These are phyloP conservation scores for Cystobasidium ongulense DNA, from an alignment of 768 basidiomycete species.

Conservation along the genomic window DNA sequence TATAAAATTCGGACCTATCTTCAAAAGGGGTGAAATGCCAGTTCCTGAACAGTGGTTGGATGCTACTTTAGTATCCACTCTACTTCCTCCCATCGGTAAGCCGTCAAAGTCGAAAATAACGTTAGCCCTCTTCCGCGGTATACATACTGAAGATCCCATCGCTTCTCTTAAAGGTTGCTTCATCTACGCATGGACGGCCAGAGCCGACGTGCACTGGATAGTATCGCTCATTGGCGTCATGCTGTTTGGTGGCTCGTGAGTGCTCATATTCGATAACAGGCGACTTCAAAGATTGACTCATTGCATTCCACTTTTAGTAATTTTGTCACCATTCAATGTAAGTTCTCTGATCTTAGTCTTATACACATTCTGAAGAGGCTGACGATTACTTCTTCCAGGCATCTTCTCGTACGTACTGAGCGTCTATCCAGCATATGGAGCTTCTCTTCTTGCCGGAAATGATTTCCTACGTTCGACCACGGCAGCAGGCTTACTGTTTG, in stretches of 20 bases:
- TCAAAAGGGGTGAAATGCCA: not conserved
- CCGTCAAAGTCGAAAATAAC: not conserved
- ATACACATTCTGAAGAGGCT: not conserved
- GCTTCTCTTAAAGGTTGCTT: not conserved
- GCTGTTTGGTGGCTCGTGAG: not conserved
- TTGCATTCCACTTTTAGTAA: not conserved
- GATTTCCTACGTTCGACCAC: slow-evolving; percentile 29
- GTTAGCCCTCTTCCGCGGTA: not conserved
- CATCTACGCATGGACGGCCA: not conserved
- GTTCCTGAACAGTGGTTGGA: slow-evolving; percentile 20
- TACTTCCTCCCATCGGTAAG: slow-evolving; percentile 12
- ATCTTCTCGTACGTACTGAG: slow-evolving; percentile 30
- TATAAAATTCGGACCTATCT: slow-evolving; percentile 2
- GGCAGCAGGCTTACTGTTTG: slow-evolving; percentile 26
- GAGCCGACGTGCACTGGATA: not conserved
- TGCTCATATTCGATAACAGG: not conserved
- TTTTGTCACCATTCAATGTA: slow-evolving; percentile 17
- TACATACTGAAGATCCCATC: not conserved
- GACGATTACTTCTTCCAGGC: slow-evolving; percentile 5
- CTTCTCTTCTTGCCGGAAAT: slow-evolving; percentile 41
- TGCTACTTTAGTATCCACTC: not conserved
- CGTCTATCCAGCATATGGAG: slow-evolving; percentile 31
- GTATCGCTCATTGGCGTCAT: not conserved
- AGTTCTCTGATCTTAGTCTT: not conserved
- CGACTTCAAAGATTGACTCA: not conserved